These are phyloP conservation scores for Plasmodium cynomolgi DNA, from an alignment of 169 alveolate genomes.

Conservation along the genomic window DNA sequence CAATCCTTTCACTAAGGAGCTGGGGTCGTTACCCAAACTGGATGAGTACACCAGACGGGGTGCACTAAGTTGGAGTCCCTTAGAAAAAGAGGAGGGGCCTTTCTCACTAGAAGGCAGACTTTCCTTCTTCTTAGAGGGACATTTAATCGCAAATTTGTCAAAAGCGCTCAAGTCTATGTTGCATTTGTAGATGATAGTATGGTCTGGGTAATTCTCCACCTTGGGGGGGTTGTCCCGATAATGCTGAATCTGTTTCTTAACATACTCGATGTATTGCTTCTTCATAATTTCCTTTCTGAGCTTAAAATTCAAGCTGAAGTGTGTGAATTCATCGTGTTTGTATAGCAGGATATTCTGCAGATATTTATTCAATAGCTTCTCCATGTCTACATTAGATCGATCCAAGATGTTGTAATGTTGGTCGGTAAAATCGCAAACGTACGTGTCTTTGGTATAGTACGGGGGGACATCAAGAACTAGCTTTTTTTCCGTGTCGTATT, in stretches of 20 bases:
- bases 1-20: constrained; percentile 8
- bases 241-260: constrained; percentile 15
- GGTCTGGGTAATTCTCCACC: not conserved
- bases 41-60: constrained; percentile 17
- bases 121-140: not conserved
- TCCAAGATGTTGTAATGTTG: not conserved
- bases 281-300: constrained; percentile 34
- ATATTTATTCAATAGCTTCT: not conserved
- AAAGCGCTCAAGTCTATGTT: constrained; percentile 42
- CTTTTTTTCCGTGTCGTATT: not conserved
- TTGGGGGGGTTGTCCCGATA: constrained; percentile 7
- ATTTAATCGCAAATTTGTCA: constrained; percentile 28
- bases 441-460: constrained; percentile 25
- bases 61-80: not conserved
- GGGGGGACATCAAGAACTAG: constrained; percentile 38
- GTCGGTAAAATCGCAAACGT: constrained; percentile 48
- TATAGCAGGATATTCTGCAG: not conserved
- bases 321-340: constrained; percentile 14
- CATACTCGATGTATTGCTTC: constrained; percentile 41
- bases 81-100: not conserved
- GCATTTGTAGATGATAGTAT: constrained; percentile 23
- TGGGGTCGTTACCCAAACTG: constrained; percentile 21
- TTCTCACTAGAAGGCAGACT: too few species aligned
- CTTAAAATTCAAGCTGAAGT: constrained; percentile 38
- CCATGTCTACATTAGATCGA: not conserved